Evolutionary conservation across 2,329 filamentous ascomycete genomes (phyloP).

Genomic region (Torrubiella hemipterigena): DNA sequence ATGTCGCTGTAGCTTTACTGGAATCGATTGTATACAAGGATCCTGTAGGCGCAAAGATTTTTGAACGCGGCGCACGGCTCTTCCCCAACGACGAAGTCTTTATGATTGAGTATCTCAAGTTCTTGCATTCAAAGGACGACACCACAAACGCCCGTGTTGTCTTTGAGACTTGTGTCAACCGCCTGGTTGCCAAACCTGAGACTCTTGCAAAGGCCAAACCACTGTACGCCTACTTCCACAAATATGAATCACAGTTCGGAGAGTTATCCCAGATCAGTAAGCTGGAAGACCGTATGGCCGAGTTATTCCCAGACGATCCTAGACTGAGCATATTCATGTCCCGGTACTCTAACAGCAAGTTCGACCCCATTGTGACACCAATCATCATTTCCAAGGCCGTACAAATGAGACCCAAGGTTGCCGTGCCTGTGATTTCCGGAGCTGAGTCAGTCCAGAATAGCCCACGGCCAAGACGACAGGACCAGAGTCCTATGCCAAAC

Average conservation of each 20-base stretch:
- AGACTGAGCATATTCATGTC: slow-evolving; percentile 62
- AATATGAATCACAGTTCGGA: slow-evolving; percentile 89
- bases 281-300: slow-evolving; percentile 82
- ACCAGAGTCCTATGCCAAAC: slow-evolving; percentile 35
- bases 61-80: slow-evolving; percentile 83
- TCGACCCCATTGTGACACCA: slow-evolving; percentile 71
- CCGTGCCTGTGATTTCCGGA: slow-evolving; percentile 43
- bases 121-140: slow-evolving; percentile 84
- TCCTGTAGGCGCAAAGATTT: slow-evolving; percentile 83
- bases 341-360: slow-evolving; percentile 58
- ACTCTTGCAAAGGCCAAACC: slow-evolving; percentile 65
- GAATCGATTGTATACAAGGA: slow-evolving; percentile 97
- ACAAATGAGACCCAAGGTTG: slow-evolving; percentile 58
- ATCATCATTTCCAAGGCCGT: slow-evolving; percentile 71
- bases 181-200: slow-evolving; percentile 66
- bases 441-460: slow-evolving; percentile 31
- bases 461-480: slow-evolving; percentile 22
- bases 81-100: slow-evolving; percentile 92
- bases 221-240: slow-evolving; percentile 84
- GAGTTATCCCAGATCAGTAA: slow-evolving; percentile 85
- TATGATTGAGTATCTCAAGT: slow-evolving; percentile 91
- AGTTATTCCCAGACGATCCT: slow-evolving; percentile 84
- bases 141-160: slow-evolving; percentile 84
- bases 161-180: slow-evolving; percentile 87
- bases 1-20: slow-evolving; percentile 83